Evolutionary conservation across 1,284 basidiomycete genomes (phyloP).

Genomic region (Trichosporon sp.): DNA sequence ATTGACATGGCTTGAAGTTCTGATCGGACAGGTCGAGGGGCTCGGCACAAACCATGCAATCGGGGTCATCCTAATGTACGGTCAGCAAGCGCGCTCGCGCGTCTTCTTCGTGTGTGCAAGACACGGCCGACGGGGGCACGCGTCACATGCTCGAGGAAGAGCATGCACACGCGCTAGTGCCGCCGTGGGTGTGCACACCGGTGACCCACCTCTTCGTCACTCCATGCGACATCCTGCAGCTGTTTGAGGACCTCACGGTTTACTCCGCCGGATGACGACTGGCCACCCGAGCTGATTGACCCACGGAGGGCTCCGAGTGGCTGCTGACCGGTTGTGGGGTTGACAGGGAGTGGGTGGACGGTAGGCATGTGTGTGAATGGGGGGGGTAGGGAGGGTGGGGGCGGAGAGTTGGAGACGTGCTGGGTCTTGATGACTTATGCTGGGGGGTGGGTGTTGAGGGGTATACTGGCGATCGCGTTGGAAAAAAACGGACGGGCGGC

Average conservation of each 20-base stretch:
- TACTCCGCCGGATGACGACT: slow-evolving; percentile 35
- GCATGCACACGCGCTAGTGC: not conserved
- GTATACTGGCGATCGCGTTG: slow-evolving; percentile 3
- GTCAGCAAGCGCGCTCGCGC: slow-evolving; percentile 7
- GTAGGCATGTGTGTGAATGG: slow-evolving; percentile 24
- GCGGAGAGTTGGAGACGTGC: not conserved
- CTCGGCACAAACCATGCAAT: slow-evolving; percentile 97
- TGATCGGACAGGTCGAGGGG: slow-evolving; percentile 99
- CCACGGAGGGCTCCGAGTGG: slow-evolving; percentile 30
- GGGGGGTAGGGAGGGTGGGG: slow-evolving; percentile 4
- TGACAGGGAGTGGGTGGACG: slow-evolving; percentile 42
- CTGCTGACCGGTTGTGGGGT: slow-evolving; percentile 46
- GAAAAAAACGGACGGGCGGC: slow-evolving; percentile 5
- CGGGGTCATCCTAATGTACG: slow-evolving; percentile 76
- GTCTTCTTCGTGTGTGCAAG: not conserved
- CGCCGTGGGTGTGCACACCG: too few species aligned
- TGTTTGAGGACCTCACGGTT: slow-evolving; percentile 52
- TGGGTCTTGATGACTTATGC: not conserved
- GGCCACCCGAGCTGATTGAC: slow-evolving; percentile 19
- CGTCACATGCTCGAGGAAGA: not conserved
- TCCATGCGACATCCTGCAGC: slow-evolving; percentile 97
- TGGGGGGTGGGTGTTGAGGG: not conserved
- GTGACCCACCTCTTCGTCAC: slow-evolving; percentile 71
- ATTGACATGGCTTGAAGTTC: slow-evolving; percentile 98
- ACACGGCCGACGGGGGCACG: not conserved